These are phyloP conservation scores for Globisporangium cylindrosporum DNA, from an alignment of 352 stramenopile species.

Conservation along the genomic window DNA sequence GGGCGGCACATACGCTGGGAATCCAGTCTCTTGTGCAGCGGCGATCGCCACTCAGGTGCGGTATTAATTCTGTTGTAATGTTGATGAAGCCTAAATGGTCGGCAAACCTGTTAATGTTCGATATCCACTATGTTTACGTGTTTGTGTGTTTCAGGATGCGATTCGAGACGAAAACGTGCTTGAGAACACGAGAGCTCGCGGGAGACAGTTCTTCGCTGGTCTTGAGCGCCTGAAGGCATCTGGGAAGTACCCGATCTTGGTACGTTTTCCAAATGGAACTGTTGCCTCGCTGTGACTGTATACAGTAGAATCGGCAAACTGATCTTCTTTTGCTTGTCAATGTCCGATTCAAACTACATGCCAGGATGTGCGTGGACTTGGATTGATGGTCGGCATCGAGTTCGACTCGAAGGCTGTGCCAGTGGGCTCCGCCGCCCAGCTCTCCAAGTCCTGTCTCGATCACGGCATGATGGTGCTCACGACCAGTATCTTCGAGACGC, in stretches of 20 bases:
- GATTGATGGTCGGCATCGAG: conserved; percentile 92
- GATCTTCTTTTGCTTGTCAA: background rate
- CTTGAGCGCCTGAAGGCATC: conserved; percentile 76
- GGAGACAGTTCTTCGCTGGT: conserved; percentile 69
- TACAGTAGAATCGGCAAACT: background rate
- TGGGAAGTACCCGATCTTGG: conserved; percentile 65
- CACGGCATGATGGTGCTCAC: conserved; percentile 90
- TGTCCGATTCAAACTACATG: background rate
- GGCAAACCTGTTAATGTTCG: no score
- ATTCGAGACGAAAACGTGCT: conserved; percentile 90
- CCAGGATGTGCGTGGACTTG: conserved; percentile 88
- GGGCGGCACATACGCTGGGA: conserved; percentile 92
- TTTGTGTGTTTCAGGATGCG: conserved; percentile 45
- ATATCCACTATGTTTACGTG: background rate
- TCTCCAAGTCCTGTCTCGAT: conserved; percentile 79
- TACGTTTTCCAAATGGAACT: background rate
- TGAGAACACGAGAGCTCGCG: conserved; percentile 74
- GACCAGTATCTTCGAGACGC: conserved; percentile 88
- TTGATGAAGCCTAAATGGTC: background rate
- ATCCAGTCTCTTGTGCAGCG: conserved; percentile 89
- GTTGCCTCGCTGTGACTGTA: background rate
- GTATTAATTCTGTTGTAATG: background rate
- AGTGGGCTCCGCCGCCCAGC: conserved; percentile 57
- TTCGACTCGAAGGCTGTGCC: conserved; percentile 62
- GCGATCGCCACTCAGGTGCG: conserved; percentile 70